Evolutionary conservation across 2,329 filamentous ascomycete genomes (phyloP).

Genomic region (Myriosclerotinia duriaeana): DNA sequence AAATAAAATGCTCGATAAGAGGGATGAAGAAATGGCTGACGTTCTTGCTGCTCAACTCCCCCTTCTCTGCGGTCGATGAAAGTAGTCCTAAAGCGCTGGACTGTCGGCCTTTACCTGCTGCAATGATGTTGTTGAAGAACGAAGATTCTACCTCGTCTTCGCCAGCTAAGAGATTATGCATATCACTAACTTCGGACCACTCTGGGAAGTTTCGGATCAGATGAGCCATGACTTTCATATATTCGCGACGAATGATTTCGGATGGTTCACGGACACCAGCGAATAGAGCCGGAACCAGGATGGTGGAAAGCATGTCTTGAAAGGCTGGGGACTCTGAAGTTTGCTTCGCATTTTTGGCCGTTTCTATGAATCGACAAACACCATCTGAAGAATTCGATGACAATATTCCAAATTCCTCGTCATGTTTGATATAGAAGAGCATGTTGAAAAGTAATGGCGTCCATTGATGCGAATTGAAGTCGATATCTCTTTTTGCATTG

Average conservation of each 20-base stretch:
- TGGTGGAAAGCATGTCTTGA: constrained; percentile 57
- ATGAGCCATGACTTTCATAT: constrained; percentile 74
- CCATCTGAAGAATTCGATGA: constrained; percentile 76
- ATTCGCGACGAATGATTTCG: constrained; percentile 81
- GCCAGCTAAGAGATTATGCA: constrained; percentile 66
- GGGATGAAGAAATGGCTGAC: constrained; percentile 86
- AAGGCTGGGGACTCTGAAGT: constrained; percentile 50
- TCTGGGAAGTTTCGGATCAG: constrained; percentile 69
- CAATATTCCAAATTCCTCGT: constrained; percentile 85
- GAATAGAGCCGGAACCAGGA: constrained; percentile 75
- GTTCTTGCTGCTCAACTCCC: constrained; percentile 71
- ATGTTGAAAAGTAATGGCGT: constrained; percentile 84
- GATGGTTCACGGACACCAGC: constrained; percentile 74
- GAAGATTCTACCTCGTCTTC: constrained; percentile 61
- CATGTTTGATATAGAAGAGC: constrained; percentile 79
- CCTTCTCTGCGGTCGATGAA: constrained; percentile 62
- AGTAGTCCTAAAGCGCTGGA: constrained; percentile 79
- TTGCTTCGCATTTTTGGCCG: constrained; percentile 49
- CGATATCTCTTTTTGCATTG: constrained; percentile 58
- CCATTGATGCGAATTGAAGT: constrained; percentile 75
- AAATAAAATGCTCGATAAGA: constrained; percentile 89
- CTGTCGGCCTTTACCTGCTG: constrained; percentile 83
- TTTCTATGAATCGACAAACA: constrained; percentile 74
- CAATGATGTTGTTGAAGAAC: constrained; percentile 91
- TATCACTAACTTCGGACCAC: constrained; percentile 71